phyloP scores from a whole-genome alignment of 1,284 basidiomycete genomes.

The Heterobasidion parviporum region DNA sequence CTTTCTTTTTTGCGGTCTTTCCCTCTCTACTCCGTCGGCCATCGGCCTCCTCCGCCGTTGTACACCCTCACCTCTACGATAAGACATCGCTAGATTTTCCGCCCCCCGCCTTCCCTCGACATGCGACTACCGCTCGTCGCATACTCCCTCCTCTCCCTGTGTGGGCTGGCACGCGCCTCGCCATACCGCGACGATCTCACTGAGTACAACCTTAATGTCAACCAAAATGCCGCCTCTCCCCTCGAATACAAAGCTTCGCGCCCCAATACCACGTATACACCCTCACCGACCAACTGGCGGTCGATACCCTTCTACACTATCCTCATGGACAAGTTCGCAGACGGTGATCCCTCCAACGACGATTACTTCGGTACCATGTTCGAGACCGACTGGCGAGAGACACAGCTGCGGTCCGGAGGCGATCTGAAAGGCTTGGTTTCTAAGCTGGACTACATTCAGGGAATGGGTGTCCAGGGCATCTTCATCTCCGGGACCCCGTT shows the following conservation, averaged over 20 bases:
- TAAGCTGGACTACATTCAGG: conserved; percentile 79
- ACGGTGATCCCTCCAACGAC: conserved; percentile 86
- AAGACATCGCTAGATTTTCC: background rate
- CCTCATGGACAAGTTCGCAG: conserved; percentile 87
- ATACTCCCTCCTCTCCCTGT: conserved; percentile 17
- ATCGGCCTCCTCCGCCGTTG: background rate
- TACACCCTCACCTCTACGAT: background rate
- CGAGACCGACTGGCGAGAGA: conserved; percentile 83
- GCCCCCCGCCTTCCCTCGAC: conserved; percentile 7
- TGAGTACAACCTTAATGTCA: conserved; percentile 81
- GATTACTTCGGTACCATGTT: conserved; percentile 76
- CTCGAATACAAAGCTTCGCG: conserved; percentile 63
- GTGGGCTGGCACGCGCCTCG: conserved; percentile 32
- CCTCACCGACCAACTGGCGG: conserved; percentile 83
- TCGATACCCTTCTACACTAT: conserved; percentile 78
- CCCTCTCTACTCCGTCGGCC: conserved; percentile 3
- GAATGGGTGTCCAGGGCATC: conserved; percentile 78
- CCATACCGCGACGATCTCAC: conserved; percentile 73
- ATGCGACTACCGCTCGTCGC: conserved; percentile 13
- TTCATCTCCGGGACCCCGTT: conserved; percentile 90
- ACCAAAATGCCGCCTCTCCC: conserved; percentile 63
- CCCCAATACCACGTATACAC: conserved; percentile 59
- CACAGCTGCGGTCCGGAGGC: conserved; percentile 81
- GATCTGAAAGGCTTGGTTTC: conserved; percentile 72
- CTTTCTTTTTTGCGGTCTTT: conserved; percentile 1